Evolutionary conservation across 225 moss, liverwort and hornwort genomes (phyloP).

Genomic region (Sphagnum contortum): DNA sequence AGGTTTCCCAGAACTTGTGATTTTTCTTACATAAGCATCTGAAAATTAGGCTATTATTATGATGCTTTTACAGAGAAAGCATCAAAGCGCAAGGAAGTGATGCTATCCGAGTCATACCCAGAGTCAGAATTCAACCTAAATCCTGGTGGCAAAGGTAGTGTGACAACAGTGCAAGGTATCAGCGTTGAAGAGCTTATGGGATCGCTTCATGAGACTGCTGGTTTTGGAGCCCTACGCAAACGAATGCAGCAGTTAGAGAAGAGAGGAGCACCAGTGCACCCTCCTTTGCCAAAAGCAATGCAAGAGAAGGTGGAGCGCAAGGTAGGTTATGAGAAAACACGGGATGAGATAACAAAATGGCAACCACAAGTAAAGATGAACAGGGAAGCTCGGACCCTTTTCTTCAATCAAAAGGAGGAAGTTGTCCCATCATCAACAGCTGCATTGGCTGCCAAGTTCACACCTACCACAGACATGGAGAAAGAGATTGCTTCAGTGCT

Average conservation of each 20-base stretch:
- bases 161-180: slow-evolving; percentile 19
- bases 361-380: slow-evolving; percentile 66
- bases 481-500: slow-evolving; percentile 65
- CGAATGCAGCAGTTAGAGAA: slow-evolving; percentile 72
- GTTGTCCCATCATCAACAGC: slow-evolving; percentile 36
- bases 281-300: slow-evolving; percentile 68
- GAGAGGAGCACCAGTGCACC: slow-evolving; percentile 42
- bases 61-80: slow-evolving; percentile 22
- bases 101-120: slow-evolving; percentile 63
- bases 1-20: neutral
- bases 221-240: slow-evolving; percentile 68
- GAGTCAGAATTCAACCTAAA: slow-evolving; percentile 85
- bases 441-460: slow-evolving; percentile 61
- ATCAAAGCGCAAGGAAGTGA: slow-evolving; percentile 49
- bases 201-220: slow-evolving; percentile 51
- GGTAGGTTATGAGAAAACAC: slow-evolving; percentile 71
- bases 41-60: neutral
- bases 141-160: slow-evolving; percentile 24
- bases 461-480: slow-evolving; percentile 68
- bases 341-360: slow-evolving; percentile 75
- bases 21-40: neutral
- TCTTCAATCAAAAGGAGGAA: slow-evolving; percentile 49
- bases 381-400: slow-evolving; percentile 62
- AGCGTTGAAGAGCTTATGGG: slow-evolving; percentile 75
- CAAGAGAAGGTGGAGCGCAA: slow-evolving; percentile 83